These are phyloP conservation scores for Mortierella sp. DNA, from an alignment of 371 early-diverging fungal genomes.

Conservation along the genomic window DNA sequence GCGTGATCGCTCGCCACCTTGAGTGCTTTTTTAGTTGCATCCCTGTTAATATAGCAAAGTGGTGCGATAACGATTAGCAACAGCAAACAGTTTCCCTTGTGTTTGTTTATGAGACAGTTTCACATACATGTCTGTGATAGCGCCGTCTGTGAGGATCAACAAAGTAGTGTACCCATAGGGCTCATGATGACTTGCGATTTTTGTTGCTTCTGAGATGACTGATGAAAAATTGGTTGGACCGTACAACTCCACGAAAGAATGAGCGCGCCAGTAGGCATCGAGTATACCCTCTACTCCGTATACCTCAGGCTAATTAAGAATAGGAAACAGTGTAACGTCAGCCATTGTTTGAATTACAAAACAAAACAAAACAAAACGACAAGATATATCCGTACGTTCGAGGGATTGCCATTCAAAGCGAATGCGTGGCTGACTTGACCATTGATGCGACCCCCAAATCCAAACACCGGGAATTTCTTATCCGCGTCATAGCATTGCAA, in stretches of 20 bases:
- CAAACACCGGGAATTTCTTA: slow-evolving; percentile 57
- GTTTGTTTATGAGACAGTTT: not conserved
- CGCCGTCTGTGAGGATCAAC: slow-evolving; percentile 44
- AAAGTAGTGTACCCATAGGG: slow-evolving; percentile 25
- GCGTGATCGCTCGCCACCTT: slow-evolving; percentile 59
- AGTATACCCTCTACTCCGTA: slow-evolving; percentile 62
- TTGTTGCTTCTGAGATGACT: slow-evolving; percentile 29
- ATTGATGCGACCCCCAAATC: slow-evolving; percentile 64
- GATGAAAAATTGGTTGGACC: slow-evolving; percentile 71
- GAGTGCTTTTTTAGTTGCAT: slow-evolving; percentile 59
- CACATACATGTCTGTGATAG: slow-evolving; percentile 44
- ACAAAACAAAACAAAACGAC: not conserved
- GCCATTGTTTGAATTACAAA: too few relatives aligned
- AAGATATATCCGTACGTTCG: slow-evolving; percentile 30
- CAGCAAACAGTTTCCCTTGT: not conserved
- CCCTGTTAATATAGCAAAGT: slow-evolving; percentile 25
- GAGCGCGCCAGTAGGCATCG: slow-evolving; percentile 55
- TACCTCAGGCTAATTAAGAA: slow-evolving; percentile 59
- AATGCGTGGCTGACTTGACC: slow-evolving; percentile 59
- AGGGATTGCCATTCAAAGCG: slow-evolving; percentile 58
- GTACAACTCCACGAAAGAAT: slow-evolving; percentile 54
- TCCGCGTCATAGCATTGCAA: slow-evolving; percentile 56
- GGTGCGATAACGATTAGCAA: not conserved
- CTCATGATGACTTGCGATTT: slow-evolving; percentile 14
- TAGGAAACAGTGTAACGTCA: too few relatives aligned